Percentiles rank a stretch among this genome's conserved stretches.
Evolutionary conservation across 2,329 filamentous ascomycete species (phyloP).

Genomic region (Aureobasidium lini): DNA sequence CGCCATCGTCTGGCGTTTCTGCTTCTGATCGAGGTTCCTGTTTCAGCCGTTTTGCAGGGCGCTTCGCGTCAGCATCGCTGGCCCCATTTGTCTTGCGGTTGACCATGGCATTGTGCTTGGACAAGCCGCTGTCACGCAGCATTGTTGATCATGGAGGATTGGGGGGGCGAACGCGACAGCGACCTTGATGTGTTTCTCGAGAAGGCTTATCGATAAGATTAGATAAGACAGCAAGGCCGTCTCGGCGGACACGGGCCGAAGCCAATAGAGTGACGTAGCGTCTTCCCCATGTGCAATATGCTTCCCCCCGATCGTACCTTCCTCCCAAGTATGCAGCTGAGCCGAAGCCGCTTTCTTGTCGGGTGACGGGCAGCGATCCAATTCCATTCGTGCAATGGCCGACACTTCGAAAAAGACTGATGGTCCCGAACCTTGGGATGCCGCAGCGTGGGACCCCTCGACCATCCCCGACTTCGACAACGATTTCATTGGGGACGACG

Average conservation of each 20-base stretch:
- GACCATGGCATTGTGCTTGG: conserved; percentile 43
- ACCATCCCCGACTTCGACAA: conserved; percentile 70
- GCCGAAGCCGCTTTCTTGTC: not conserved
- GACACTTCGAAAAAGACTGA: conserved; percentile 40
- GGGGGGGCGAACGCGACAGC: not conserved
- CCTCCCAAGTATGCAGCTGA: not conserved
- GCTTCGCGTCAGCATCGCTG: conserved; percentile 27
- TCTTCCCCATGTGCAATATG: not conserved
- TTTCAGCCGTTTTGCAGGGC: conserved; percentile 36
- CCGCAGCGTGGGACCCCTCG: conserved; percentile 59
- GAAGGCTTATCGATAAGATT: not conserved
- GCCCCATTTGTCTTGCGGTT: conserved; percentile 38
- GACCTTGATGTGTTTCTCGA: conserved; percentile 5
- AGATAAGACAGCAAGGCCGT: not conserved
- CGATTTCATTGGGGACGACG: conserved; percentile 66
- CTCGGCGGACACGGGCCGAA: not conserved
- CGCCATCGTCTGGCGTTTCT: conserved; percentile 16
- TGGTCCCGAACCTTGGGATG: conserved; percentile 53
- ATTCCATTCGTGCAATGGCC: conserved; percentile 29
- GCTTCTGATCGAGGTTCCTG: conserved; percentile 21
- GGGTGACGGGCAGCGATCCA: not conserved
- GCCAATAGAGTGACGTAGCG: not conserved
- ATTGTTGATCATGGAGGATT: conserved; percentile 14
- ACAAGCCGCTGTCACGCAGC: conserved; percentile 34
- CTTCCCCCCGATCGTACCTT: not conserved